Evolutionary conservation across 495 filamentous ascomycete genomes (phyloP).

Genomic region (Aspergillus panamensis): DNA sequence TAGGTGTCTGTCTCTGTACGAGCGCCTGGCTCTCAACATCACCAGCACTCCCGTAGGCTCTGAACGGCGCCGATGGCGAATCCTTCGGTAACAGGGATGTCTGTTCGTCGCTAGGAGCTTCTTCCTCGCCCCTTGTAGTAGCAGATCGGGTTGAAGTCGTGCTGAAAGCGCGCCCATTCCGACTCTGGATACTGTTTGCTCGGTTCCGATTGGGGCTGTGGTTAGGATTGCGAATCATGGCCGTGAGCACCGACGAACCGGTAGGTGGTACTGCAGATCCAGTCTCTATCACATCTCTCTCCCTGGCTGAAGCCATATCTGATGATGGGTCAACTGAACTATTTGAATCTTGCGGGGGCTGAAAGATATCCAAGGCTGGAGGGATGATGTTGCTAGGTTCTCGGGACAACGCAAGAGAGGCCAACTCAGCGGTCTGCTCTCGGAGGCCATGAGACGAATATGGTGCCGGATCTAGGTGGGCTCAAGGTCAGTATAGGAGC

Average conservation of each 20-base stretch:
- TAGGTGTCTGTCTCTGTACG: slow-evolving; percentile 6
- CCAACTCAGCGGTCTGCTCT: slow-evolving; percentile 87
- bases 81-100: slow-evolving; percentile 43
- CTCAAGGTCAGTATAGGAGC: not conserved
- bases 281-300: not conserved
- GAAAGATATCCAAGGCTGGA: slow-evolving; percentile 38
- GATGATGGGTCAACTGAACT: slow-evolving; percentile 8
- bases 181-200: slow-evolving; percentile 22
- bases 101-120: slow-evolving; percentile 32
- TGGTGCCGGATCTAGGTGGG: slow-evolving; percentile 55
- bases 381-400: slow-evolving; percentile 31
- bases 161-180: slow-evolving; percentile 6
- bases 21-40: slow-evolving; percentile 41
- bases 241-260: slow-evolving; percentile 58
- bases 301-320: not conserved
- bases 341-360: not conserved
- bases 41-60: slow-evolving; percentile 31
- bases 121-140: slow-evolving; percentile 4
- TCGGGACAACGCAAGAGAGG: slow-evolving; percentile 72
- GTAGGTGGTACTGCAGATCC: slow-evolving; percentile 14
- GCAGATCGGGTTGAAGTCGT: slow-evolving; percentile 6
- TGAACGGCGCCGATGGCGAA: slow-evolving; percentile 20
- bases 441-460: slow-evolving; percentile 74
- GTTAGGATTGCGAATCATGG: slow-evolving; percentile 58
- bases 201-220: slow-evolving; percentile 25